Conservation (phyloP, 305 asterid genomes). For the Rubia peregrina region DNA sequence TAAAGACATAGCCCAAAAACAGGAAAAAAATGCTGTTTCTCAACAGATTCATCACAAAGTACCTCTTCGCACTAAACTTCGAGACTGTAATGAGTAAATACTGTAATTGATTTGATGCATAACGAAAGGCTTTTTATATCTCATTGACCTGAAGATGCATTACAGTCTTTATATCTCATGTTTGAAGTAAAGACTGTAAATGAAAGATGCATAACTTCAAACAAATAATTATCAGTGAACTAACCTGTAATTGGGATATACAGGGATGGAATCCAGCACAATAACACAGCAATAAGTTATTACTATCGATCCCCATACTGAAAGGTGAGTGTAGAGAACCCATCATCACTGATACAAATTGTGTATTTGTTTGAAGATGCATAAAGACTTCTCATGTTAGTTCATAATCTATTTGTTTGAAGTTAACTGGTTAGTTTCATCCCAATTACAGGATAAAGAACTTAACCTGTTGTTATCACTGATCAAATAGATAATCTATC, state of each 20-base stretch:
- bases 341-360: conserved; percentile 62
- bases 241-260: conserved; percentile 76
- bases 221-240: conserved; percentile 23
- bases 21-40: too few relatives aligned
- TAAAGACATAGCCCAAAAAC: too few relatives aligned
- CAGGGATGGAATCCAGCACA: conserved; percentile 75
- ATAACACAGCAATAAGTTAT: conserved; percentile 78
- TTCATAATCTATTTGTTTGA: conserved; percentile 57
- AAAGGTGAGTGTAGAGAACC: conserved; percentile 66
- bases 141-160: too few relatives aligned
- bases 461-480: too few relatives aligned
- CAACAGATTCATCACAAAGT: too few relatives aligned
- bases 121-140: too few relatives aligned
- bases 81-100: not conserved
- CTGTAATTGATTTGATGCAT: too few relatives aligned
- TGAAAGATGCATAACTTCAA: not conserved
- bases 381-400: conserved; percentile 26
- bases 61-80: too few relatives aligned
- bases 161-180: too few relatives aligned
- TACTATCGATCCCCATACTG: conserved; percentile 79
- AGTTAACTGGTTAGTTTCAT: too few relatives aligned
- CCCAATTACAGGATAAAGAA: conserved; percentile 33
- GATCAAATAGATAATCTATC: too few relatives aligned
- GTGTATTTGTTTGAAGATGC: conserved; percentile 7
- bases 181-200: too few relatives aligned